phyloP scores from a whole-genome alignment of 768 basidiomycete genomes.

The Leccinum subtestaceum region DNA sequence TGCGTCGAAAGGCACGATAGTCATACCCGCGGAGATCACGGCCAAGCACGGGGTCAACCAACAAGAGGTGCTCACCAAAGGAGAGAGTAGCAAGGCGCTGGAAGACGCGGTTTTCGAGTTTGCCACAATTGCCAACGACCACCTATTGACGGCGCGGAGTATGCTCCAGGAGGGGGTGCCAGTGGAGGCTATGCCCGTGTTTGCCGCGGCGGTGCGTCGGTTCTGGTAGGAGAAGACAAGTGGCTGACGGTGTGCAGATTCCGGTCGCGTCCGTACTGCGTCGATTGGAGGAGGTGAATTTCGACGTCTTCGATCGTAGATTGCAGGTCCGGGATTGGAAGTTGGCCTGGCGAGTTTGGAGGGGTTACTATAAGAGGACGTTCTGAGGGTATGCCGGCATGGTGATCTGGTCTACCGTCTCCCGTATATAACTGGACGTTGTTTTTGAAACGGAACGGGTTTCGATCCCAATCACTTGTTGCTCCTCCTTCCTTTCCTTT shows the following conservation, averaged over 20 bases:
- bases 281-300: constrained; percentile 65
- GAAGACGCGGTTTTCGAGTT: constrained; percentile 82
- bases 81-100: constrained; percentile 52
- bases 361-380: constrained; percentile 44
- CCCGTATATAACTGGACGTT: constrained; percentile 6
- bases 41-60: constrained; percentile 74
- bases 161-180: constrained; percentile 65
- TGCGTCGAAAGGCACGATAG: constrained; percentile 63
- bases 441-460: neutral
- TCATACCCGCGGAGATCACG: constrained; percentile 80
- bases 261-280: constrained; percentile 63
- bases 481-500: constrained; percentile 1
- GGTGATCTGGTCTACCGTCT: constrained; percentile 12
- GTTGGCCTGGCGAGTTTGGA: constrained; percentile 72
- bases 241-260: constrained; percentile 42
- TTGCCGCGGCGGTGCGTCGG: constrained; percentile 64
- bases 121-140: constrained; percentile 77
- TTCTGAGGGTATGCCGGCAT: constrained; percentile 36
- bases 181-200: constrained; percentile 61
- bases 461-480: neutral
- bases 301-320: constrained; percentile 66
- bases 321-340: constrained; percentile 72
- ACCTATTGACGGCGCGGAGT: constrained; percentile 69
- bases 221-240: neutral
- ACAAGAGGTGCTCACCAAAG: constrained; percentile 71